A percentile compares a stretch with the other conserved stretches of the same genome.
phyloP scores from a whole-genome alignment of 352 stramenopile species.

The Pythium volutum region DNA sequence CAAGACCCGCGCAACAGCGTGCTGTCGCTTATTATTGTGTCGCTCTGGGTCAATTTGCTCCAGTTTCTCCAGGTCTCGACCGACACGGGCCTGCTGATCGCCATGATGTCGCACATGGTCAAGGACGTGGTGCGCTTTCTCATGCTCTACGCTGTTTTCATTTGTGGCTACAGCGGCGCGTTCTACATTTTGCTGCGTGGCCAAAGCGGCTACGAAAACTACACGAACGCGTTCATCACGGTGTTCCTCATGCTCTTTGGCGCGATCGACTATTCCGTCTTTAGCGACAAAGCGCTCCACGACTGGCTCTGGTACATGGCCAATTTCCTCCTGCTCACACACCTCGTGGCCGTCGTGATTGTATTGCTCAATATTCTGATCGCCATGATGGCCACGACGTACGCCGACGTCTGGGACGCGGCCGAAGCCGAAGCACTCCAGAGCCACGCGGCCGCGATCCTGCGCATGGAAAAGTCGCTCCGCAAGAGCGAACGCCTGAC shows the following conservation, averaged over 20 bases:
- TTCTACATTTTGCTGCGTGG: conserved; percentile 71
- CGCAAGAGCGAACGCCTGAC: conserved; percentile 28
- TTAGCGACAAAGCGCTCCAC: conserved; percentile 27
- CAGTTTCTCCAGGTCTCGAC: conserved; percentile 69
- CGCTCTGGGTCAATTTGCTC: conserved; percentile 64
- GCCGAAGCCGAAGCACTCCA: conserved; percentile 53
- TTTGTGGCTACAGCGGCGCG: conserved; percentile 64
- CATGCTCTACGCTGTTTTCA: conserved; percentile 68
- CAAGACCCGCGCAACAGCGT: conserved; percentile 40
- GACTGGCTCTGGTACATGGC: conserved; percentile 50
- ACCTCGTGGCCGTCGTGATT: conserved; percentile 51
- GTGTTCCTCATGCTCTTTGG: conserved; percentile 77
- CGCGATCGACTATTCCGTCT: conserved; percentile 47
- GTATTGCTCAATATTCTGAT: conserved; percentile 73
- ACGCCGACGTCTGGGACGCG: conserved; percentile 53
- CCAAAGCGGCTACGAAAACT: conserved; percentile 51
- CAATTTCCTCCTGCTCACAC: conserved; percentile 50
- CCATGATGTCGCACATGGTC: conserved; percentile 77
- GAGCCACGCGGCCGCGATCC: conserved; percentile 48
- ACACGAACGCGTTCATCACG: conserved; percentile 60
- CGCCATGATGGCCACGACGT: conserved; percentile 72
- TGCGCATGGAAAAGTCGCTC: conserved; percentile 54
- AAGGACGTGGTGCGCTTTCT: conserved; percentile 69
- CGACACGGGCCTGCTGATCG: conserved; percentile 56
- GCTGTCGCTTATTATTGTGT: conserved; percentile 53